These are phyloP conservation scores for Blastocystis sp. DNA, from an alignment of 352 stramenopile genomes.

Conservation along the genomic window DNA sequence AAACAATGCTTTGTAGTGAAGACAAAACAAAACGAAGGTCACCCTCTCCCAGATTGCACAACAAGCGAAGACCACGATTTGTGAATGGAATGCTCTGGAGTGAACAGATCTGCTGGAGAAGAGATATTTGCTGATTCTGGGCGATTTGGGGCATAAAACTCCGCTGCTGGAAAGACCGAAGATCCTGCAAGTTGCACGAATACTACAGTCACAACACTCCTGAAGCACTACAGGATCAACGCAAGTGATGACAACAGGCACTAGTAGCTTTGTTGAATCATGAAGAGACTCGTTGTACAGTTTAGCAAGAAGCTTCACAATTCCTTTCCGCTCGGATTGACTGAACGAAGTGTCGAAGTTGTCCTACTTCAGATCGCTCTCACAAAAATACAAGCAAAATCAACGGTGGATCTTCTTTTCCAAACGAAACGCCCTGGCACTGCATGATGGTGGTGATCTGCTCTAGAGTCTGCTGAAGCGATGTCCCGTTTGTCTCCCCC, in stretches of 20 bases:
- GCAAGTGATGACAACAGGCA: constrained; percentile 30
- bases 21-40: not conserved
- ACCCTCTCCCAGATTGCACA: not conserved
- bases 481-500: not conserved
- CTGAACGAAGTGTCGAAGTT: constrained; percentile 38
- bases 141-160: not conserved
- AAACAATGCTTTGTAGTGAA: not conserved
- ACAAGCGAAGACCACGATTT: not conserved
- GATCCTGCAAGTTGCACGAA: not conserved
- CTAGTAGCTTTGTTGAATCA: not conserved
- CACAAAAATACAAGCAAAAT: not conserved
- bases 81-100: not conserved
- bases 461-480: not conserved
- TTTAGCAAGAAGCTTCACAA: not conserved
- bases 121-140: not conserved
- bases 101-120: not conserved
- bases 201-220: constrained; percentile 4
- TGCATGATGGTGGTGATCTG: not conserved
- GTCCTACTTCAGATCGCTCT: not conserved
- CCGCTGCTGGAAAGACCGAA: not conserved
- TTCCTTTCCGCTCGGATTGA: not conserved
- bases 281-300: not conserved
- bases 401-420: not conserved
- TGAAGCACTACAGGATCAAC: not conserved
- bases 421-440: not conserved